phyloP scores from a whole-genome alignment of 2,329 filamentous ascomycete genomes.

The Nothophaeocryptopus gaeumannii region DNA sequence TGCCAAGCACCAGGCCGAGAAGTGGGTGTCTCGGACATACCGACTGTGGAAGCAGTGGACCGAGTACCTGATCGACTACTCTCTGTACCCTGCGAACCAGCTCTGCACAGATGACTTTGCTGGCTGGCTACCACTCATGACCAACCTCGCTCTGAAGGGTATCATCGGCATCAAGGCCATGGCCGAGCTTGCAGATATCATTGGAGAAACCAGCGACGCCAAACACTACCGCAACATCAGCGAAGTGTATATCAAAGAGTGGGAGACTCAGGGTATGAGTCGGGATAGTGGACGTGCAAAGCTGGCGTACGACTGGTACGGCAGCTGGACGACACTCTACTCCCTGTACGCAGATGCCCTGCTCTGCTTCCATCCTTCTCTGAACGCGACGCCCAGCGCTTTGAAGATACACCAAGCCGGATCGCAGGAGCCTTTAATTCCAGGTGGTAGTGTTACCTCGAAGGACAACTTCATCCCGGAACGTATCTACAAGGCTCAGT shows the following conservation, averaged over 20 bases:
- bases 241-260: constrained; percentile 66
- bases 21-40: constrained; percentile 69
- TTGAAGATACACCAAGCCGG: constrained; percentile 9
- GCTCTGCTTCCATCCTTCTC: constrained; percentile 69
- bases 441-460: neutral
- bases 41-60: constrained; percentile 75
- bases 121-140: constrained; percentile 73
- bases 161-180: constrained; percentile 80
- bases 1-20: constrained; percentile 56
- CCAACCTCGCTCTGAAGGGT: constrained; percentile 78
- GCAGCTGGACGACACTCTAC: constrained; percentile 81
- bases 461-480: constrained; percentile 61
- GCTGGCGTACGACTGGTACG: constrained; percentile 75
- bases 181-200: constrained; percentile 64
- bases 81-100: constrained; percentile 71
- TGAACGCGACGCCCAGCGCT: constrained; percentile 19
- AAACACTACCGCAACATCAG: constrained; percentile 60
- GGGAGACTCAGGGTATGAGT: constrained; percentile 69
- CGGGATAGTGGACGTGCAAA: constrained; percentile 69
- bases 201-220: constrained; percentile 57
- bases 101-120: constrained; percentile 83
- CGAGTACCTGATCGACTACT: constrained; percentile 70
- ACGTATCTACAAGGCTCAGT: constrained; percentile 74
- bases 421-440: constrained; percentile 20
- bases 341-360: constrained; percentile 78